phyloP scores from a whole-genome alignment of 805 yeast genomes.

The Candida lessepsii region DNA sequence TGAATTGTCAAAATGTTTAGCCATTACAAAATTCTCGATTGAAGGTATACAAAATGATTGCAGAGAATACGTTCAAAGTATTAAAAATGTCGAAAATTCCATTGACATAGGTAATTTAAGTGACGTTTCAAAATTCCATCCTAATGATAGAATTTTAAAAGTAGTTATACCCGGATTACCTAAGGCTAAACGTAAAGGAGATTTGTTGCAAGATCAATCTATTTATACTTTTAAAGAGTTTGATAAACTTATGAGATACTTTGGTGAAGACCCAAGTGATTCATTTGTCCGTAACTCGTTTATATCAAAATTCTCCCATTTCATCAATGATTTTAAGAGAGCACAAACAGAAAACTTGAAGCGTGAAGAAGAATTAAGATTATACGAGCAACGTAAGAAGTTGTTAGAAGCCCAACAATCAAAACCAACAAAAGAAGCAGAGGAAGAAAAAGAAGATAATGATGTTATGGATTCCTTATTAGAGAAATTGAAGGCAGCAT shows the following conservation, averaged over 20 bases:
- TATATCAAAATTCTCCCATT: conserved; percentile 59
- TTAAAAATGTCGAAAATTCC: conserved; percentile 52
- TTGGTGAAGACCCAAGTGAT: conserved; percentile 67
- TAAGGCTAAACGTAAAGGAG: conserved; percentile 53
- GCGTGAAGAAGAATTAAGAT: conserved; percentile 64
- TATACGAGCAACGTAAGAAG: conserved; percentile 74
- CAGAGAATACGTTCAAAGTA: conserved; percentile 48
- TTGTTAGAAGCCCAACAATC: conserved; percentile 48
- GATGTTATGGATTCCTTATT: conserved; percentile 82
- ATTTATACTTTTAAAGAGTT: conserved; percentile 50
- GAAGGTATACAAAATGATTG: conserved; percentile 64
- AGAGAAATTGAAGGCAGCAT: conserved; percentile 84
- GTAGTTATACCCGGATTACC: conserved; percentile 54
- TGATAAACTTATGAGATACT: conserved; percentile 61
- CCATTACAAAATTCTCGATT: conserved; percentile 58
- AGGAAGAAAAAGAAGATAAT: conserved; percentile 27
- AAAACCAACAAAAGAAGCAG: conserved; percentile 26
- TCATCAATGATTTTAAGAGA: conserved; percentile 58
- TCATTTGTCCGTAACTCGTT: conserved; percentile 56
- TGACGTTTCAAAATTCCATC: conserved; percentile 61
- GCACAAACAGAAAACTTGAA: conserved; percentile 65
- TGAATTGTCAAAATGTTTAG: conserved; percentile 53
- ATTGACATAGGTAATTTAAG: conserved; percentile 64
- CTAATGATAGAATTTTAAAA: conserved; percentile 57
- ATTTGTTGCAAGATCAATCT: conserved; percentile 50